phyloP scores from a whole-genome alignment of 2,329 filamentous ascomycete genomes.

The Talaromyces sp. region DNA sequence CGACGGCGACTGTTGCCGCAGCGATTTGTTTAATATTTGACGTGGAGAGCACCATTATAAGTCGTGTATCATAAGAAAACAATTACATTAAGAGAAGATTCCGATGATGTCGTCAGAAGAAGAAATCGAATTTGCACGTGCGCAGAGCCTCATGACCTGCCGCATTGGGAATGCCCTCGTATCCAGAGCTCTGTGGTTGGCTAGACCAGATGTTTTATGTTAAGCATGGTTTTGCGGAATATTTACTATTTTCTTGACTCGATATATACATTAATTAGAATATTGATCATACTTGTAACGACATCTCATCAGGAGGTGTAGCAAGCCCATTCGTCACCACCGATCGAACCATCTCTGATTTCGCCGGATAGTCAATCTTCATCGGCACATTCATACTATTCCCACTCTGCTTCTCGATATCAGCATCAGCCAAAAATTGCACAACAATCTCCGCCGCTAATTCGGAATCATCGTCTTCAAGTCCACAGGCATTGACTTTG shows the following conservation, averaged over 20 bases:
- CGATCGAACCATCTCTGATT: not conserved
- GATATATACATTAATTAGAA: not conserved
- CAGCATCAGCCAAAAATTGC: conserved; percentile 29
- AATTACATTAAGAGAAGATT: no score
- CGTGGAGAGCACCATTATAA: not conserved
- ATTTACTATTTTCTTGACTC: not conserved
- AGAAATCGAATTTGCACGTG: not conserved
- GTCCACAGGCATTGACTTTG: conserved; percentile 22
- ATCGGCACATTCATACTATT: not conserved
- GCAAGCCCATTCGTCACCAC: conserved; percentile 20
- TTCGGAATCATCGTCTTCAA: conserved; percentile 31
- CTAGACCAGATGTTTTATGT: not conserved
- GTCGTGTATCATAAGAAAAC: not conserved
- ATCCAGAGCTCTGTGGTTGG: not conserved
- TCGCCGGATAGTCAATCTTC: not conserved
- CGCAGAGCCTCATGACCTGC: not conserved
- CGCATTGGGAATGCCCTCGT: not conserved
- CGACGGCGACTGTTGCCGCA: not conserved
- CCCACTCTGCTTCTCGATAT: not conserved
- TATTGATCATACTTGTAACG: not conserved
- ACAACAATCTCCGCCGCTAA: conserved; percentile 33
- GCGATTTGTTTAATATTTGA: not conserved
- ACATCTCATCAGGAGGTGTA: conserved; percentile 22
- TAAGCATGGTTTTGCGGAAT: not conserved
- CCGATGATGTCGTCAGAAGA: not conserved